These are phyloP conservation scores for Calonectria pseudoreteaudii DNA, from an alignment of 2,329 filamentous ascomycete species.

Conservation along the genomic window DNA sequence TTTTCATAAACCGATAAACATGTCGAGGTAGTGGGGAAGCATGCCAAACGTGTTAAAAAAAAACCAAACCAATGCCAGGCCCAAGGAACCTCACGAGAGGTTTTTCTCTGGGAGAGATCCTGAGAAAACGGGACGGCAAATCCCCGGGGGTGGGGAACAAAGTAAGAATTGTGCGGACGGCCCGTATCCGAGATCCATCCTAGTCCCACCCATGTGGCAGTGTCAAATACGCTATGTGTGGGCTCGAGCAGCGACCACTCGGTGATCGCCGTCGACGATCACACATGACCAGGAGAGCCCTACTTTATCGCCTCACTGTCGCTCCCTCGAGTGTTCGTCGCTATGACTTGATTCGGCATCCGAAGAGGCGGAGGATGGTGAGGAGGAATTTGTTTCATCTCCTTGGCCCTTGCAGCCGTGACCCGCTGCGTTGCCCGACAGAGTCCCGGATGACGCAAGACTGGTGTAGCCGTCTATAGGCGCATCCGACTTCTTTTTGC, in stretches of 20 bases:
- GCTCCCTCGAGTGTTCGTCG: constrained; percentile 41
- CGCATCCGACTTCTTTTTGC: constrained; percentile 53
- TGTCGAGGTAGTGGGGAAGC: constrained; percentile 25
- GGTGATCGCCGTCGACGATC: constrained; percentile 15
- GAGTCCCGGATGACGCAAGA: constrained; percentile 57
- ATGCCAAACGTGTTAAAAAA: neutral
- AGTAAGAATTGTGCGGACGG: neutral
- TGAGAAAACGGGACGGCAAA: constrained; percentile 7
- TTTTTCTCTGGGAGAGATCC: constrained; percentile 1
- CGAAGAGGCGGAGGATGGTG: constrained; percentile 50
- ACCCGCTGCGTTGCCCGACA: constrained; percentile 48
- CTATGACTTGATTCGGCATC: constrained; percentile 53
- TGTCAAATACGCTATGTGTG: constrained; percentile 13
- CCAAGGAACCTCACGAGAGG: constrained; percentile 1
- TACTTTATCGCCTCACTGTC: constrained; percentile 31
- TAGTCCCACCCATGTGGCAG: constrained; percentile 21
- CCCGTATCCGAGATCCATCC: constrained; percentile 5
- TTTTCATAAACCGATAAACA: constrained; percentile 39
- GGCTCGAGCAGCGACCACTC: neutral
- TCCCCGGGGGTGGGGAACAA: neutral
- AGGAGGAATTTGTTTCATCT: constrained; percentile 49
- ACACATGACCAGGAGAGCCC: constrained; percentile 5
- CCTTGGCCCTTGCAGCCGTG: constrained; percentile 47
- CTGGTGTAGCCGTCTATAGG: constrained; percentile 60
- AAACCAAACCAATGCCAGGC: constrained; percentile 15